A percentile compares a stretch with the other conserved stretches of the same genome.
phyloP scores from a whole-genome alignment of 2,329 filamentous ascomycete genomes.

The Phaeomoniella chlamydospora region DNA sequence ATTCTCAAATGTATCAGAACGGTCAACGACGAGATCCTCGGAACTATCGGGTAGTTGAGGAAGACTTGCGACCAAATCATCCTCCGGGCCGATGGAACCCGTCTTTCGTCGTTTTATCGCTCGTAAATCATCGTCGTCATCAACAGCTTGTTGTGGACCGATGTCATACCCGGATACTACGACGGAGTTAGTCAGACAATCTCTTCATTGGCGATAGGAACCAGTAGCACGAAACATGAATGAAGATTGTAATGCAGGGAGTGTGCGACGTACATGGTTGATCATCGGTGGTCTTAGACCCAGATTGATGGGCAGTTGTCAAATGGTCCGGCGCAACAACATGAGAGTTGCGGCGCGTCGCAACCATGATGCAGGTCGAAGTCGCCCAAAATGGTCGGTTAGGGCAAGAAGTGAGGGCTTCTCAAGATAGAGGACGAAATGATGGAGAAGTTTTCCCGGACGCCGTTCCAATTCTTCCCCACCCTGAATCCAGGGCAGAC shows the following conservation, averaged over 20 bases:
- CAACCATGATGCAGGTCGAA: background rate
- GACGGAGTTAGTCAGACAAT: too few relatives aligned
- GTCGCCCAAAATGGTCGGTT: constrained; percentile 1
- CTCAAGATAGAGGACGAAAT: too few relatives aligned
- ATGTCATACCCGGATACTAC: too few relatives aligned
- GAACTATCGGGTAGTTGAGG: background rate
- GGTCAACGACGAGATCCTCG: background rate
- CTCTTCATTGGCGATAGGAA: too few relatives aligned
- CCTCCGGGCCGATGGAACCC: background rate
- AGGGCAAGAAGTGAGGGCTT: background rate
- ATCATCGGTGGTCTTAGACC: background rate
- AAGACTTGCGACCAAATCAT: background rate
- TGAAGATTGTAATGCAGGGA: too few relatives aligned
- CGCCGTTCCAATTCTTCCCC: too few relatives aligned
- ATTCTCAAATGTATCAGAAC: background rate
- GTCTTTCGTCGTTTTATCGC: background rate
- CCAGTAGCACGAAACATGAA: too few relatives aligned
- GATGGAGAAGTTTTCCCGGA: too few relatives aligned
- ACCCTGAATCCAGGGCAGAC: too few relatives aligned
- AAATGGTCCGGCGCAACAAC: background rate
- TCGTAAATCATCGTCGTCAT: background rate
- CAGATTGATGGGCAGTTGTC: background rate
- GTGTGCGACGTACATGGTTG: background rate
- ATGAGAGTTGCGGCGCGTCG: background rate
- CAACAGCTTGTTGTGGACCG: background rate